Conservation (phyloP, 208 protist genomes). For the Trichomonas gallinae region DNA sequence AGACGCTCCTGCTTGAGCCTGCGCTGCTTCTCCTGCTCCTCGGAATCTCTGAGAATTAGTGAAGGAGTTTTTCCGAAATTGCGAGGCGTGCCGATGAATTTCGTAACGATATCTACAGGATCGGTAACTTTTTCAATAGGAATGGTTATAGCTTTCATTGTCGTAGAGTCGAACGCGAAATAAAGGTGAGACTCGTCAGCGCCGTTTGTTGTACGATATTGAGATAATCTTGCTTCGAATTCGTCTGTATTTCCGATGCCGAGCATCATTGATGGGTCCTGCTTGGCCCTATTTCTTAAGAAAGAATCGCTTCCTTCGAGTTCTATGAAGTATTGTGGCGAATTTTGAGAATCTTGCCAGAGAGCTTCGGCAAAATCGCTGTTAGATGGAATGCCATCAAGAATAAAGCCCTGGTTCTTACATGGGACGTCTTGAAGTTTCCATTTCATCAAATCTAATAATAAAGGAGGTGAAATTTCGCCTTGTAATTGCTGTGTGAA, state of each 20-base stretch:
- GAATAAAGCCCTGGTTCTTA: not conserved
- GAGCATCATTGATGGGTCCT: constrained; percentile 4
- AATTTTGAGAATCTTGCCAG: not conserved
- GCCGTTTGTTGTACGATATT: not conserved
- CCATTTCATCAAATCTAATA: constrained; percentile 5
- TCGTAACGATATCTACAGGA: not conserved
- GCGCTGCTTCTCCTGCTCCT: not conserved
- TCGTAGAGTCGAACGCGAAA: not conserved
- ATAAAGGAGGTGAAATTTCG: not conserved
- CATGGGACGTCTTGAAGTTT: not conserved
- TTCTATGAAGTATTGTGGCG: not conserved
- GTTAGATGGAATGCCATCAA: constrained; percentile 20
- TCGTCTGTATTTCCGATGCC: constrained; percentile 6
- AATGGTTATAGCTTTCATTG: not conserved
- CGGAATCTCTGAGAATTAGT: not conserved
- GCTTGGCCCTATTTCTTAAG: not conserved
- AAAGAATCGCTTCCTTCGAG: not conserved
- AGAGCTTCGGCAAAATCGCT: not conserved
- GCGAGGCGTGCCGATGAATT: not conserved
- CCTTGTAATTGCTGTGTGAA: not conserved
- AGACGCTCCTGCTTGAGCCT: not conserved
- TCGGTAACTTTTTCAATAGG: not conserved
- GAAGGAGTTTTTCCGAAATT: not conserved
- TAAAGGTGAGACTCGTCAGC: not conserved
- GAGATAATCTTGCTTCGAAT: not conserved